Conservation (phyloP, 345 rosid genomes). For the Ceriops tagal region DNA sequence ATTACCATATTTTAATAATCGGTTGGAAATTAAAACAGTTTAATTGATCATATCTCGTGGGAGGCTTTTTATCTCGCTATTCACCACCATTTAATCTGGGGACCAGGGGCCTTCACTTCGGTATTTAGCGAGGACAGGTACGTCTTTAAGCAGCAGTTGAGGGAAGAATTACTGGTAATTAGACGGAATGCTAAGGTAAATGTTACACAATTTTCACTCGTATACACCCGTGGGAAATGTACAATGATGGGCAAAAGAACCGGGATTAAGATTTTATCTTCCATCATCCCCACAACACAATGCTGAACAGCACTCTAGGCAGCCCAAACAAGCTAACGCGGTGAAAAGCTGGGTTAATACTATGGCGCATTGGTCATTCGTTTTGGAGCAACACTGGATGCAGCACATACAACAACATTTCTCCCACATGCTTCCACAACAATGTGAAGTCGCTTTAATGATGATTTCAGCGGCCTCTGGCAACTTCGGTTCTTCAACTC, state of each 20-base stretch:
- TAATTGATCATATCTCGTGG: too few relatives aligned
- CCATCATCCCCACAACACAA: conserved; percentile 68
- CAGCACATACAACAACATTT: conserved; percentile 91
- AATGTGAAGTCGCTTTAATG: conserved; percentile 69
- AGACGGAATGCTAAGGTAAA: background rate
- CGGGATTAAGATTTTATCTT: background rate
- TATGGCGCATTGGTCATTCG: conserved; percentile 61
- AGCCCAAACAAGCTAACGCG: conserved; percentile 73
- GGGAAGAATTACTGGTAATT: background rate
- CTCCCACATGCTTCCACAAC: conserved; percentile 49
- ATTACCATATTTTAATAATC: too few relatives aligned
- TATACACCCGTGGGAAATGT: conserved; percentile 4
- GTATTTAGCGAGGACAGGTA: too few relatives aligned
- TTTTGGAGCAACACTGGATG: conserved; percentile 61
- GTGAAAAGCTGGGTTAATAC: conserved; percentile 56
- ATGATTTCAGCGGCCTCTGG: conserved; percentile 82
- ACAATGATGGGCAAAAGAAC: background rate
- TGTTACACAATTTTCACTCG: background rate
- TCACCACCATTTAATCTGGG: too few relatives aligned
- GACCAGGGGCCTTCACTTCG: too few relatives aligned
- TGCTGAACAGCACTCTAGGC: conserved; percentile 67
- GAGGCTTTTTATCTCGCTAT: too few relatives aligned
- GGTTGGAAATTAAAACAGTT: too few relatives aligned
- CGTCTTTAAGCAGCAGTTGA: too few relatives aligned
- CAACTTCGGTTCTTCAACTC: conserved; percentile 43